phyloP scores from a whole-genome alignment of 345 rosid genomes.

The Erysimum cheiranthoides region DNA sequence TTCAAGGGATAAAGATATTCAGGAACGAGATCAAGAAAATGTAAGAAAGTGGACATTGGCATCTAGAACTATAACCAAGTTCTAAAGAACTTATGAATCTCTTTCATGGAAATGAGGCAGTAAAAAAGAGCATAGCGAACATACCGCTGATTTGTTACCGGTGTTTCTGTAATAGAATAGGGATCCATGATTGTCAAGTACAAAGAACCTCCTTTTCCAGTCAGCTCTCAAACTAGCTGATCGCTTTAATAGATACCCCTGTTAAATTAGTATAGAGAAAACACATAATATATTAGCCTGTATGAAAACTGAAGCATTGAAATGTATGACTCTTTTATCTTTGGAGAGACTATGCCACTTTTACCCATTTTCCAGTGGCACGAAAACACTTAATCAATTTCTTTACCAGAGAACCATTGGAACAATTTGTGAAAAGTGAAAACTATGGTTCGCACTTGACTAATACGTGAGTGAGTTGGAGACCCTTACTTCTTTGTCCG shows the following conservation, averaged over 20 bases:
- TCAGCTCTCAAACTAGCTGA: constrained; percentile 74
- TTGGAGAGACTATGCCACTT: constrained; percentile 10
- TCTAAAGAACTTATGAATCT: background rate
- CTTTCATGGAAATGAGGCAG: background rate
- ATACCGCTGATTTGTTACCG: constrained; percentile 64
- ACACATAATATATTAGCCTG: constrained; percentile 13
- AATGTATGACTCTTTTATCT: background rate
- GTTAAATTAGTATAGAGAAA: constrained; percentile 56
- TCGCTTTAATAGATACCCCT: constrained; percentile 82
- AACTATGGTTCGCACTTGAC: constrained; percentile 1
- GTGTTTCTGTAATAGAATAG: constrained; percentile 76
- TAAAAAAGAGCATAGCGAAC: constrained; percentile 15
- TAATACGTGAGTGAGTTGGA: constrained; percentile 23
- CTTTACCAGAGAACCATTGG: constrained; percentile 12
- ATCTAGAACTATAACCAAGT: background rate
- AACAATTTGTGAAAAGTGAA: background rate
- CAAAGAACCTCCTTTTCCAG: constrained; percentile 92
- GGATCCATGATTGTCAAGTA: constrained; percentile 80
- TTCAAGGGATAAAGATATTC: too few species aligned
- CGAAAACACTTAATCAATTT: background rate
- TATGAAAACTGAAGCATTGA: constrained; percentile 5
- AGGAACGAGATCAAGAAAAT: background rate
- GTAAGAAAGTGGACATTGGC: background rate
- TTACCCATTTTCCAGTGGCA: background rate
- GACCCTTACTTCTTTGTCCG: constrained; percentile 69